Conservation (phyloP, 768 basidiomycete genomes). For the Tulasnella sp. region DNA sequence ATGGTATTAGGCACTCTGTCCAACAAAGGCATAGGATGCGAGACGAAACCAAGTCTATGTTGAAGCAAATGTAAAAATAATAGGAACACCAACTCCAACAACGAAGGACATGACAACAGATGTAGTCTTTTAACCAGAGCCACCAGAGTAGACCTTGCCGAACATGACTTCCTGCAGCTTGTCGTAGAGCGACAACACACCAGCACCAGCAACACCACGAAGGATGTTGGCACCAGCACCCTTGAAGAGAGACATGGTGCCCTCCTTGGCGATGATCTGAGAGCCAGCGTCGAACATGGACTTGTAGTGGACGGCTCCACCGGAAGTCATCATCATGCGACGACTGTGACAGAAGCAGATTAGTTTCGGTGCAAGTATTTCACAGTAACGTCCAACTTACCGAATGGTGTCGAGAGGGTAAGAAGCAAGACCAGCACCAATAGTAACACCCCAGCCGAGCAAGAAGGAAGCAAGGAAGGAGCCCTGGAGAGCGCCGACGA, state of each 20-base stretch:
- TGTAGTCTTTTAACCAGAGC: conserved; percentile 41
- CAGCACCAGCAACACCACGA: conserved; percentile 99
- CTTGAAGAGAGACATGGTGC: conserved; percentile 95
- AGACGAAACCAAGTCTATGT: conserved; percentile 13
- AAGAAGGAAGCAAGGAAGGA: conserved; percentile 96
- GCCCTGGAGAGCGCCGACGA: conserved; percentile 92
- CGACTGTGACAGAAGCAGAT: conserved; percentile 63
- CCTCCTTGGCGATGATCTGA: conserved; percentile 96
- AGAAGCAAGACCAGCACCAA: conserved; percentile 98
- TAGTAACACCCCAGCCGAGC: conserved; percentile 99
- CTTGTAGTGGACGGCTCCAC: conserved; percentile 95
- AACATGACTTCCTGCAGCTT: conserved; percentile 95
- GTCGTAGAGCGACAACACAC: conserved; percentile 99
- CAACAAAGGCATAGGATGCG: not conserved
- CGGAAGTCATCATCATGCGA: conserved; percentile 99
- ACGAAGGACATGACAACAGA: not conserved
- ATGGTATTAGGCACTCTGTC: not conserved
- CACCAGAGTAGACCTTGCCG: conserved; percentile 99
- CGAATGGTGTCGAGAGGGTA: conserved; percentile 93
- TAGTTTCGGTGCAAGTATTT: conserved; percentile 22
- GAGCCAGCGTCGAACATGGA: conserved; percentile 97
- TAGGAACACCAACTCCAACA: not conserved
- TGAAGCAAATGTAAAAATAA: conserved; percentile 16
- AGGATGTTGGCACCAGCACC: conserved; percentile 87
- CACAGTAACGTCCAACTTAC: conserved; percentile 56